Evolutionary conservation across 1,284 basidiomycete genomes (phyloP).

Genomic region (Xerocomus minutiporus): DNA sequence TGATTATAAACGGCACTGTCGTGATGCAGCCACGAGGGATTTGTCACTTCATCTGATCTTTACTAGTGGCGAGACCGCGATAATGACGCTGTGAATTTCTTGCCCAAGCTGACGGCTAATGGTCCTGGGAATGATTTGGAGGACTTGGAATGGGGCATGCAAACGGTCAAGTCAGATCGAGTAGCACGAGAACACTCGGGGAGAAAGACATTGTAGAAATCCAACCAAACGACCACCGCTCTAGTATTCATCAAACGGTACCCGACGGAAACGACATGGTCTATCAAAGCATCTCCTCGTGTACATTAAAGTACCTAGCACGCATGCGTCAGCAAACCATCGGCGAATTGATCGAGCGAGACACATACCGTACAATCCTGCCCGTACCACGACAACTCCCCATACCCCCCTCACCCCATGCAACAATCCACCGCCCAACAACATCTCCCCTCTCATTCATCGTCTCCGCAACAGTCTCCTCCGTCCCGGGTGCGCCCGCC

Average conservation of each 20-base stretch:
- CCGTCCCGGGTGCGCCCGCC: constrained; percentile 44
- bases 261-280: background rate
- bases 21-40: background rate
- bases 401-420: constrained; percentile 60
- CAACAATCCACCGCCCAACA: constrained; percentile 74
- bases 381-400: constrained; percentile 60
- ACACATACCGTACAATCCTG: constrained; percentile 54
- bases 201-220: too few relatives aligned
- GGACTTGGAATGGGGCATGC: too few relatives aligned
- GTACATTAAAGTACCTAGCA: constrained; percentile 75
- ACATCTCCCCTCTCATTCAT: constrained; percentile 57
- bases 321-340: background rate
- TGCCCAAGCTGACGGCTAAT: background rate
- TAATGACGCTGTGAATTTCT: background rate
- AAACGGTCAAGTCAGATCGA: too few relatives aligned
- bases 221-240: background rate
- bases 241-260: background rate
- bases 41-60: too few relatives aligned
- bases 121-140: too few relatives aligned
- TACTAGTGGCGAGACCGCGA: too few relatives aligned
- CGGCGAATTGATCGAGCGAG: background rate
- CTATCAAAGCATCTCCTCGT: constrained; percentile 63
- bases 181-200: too few relatives aligned
- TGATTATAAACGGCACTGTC: background rate
- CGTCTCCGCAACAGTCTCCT: constrained; percentile 78